Base-by-base conservation (phyloP, 805 yeast genomes). In the Spathaspora gorwiae region DNA sequence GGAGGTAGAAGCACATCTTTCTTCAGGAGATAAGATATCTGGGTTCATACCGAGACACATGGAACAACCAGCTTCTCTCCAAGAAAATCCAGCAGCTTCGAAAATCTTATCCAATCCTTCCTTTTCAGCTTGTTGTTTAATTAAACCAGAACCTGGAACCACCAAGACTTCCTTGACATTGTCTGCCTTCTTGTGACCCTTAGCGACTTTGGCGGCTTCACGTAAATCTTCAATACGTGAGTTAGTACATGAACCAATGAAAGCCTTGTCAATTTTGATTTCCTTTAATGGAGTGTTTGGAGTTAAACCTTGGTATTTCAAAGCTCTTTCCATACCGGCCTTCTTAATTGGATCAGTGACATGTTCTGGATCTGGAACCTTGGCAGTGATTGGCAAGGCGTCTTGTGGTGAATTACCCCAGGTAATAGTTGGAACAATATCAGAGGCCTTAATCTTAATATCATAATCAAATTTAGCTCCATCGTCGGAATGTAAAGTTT, bases 401-500 rank as follows among this genome's bases (percentile, higher is more conserved):
- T 94, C 99, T 72, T 94, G 98, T 30, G 99, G 99, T 58, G 98
- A 92, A 56, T 94, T 94, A 75, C 99, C 99, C 99, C 99, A 94
- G 26, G 99, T 94, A 50, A 94, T 89, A 24, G 99, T 94, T 55
- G 99, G 99, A 42, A 87, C 81, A 49, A 94, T 83, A 57, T 92
- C 98, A 26, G 76, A 69, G 43, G 95, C 96, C 53, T 84, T 74
- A 64, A 94, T 87, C 38, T 75, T 72, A 55, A 94, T 83, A 55
- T 88, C 96, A 54, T 79, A 70, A 62, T 94, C 99, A 55, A 90
- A 94, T 49, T 77, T 70, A 27, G 99, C 98, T 59, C 87, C 97
- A 47, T 83, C 87, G 62, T 94, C 99, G 24, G 95, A 76, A 59
- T 83, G 80, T 53, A 94, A 76, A 46, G 97, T 80, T 56, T 77